phyloP scores from a whole-genome alignment of 2,329 filamentous ascomycete genomes.

The Zasmidium citrigriseum region DNA sequence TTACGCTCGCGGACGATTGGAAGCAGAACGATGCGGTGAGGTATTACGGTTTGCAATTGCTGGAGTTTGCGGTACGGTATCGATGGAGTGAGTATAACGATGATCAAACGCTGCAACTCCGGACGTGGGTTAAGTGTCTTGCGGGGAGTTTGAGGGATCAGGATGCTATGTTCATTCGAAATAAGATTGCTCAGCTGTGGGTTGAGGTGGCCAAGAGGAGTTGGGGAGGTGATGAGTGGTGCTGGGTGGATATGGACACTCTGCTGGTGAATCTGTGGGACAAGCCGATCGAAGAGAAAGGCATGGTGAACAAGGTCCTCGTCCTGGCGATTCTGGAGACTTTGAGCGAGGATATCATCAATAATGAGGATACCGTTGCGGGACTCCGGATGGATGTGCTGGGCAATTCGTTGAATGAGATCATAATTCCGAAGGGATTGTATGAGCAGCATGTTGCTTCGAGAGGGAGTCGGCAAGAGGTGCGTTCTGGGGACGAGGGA shows the following conservation, averaged over 20 bases:
- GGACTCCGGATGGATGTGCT: slow-evolving; percentile 79
- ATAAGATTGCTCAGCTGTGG: slow-evolving; percentile 94
- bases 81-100: slow-evolving; percentile 73
- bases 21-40: slow-evolving; percentile 78
- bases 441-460: slow-evolving; percentile 65
- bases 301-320: slow-evolving; percentile 72
- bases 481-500: slow-evolving; percentile 78
- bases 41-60: slow-evolving; percentile 88
- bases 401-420: slow-evolving; percentile 87
- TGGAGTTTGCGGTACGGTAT: slow-evolving; percentile 87
- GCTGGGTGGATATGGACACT: slow-evolving; percentile 77
- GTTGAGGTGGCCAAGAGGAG: slow-evolving; percentile 89
- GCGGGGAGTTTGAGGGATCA: slow-evolving; percentile 68
- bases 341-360: slow-evolving; percentile 91
- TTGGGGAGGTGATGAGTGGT: slow-evolving; percentile 83
- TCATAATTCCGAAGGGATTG: slow-evolving; percentile 79
- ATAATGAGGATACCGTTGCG: slow-evolving; percentile 80
- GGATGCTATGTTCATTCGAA: slow-evolving; percentile 81
- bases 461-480: slow-evolving; percentile 66
- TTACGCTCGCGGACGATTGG: slow-evolving; percentile 74
- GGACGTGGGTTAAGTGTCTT: slow-evolving; percentile 76
- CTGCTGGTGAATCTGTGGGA: slow-evolving; percentile 80
- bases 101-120: slow-evolving; percentile 68
- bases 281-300: slow-evolving; percentile 33
- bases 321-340: slow-evolving; percentile 88